Evolutionary conservation across 176 grass and related monocot species (phyloP).

Genomic region (Raddia guianensis): DNA sequence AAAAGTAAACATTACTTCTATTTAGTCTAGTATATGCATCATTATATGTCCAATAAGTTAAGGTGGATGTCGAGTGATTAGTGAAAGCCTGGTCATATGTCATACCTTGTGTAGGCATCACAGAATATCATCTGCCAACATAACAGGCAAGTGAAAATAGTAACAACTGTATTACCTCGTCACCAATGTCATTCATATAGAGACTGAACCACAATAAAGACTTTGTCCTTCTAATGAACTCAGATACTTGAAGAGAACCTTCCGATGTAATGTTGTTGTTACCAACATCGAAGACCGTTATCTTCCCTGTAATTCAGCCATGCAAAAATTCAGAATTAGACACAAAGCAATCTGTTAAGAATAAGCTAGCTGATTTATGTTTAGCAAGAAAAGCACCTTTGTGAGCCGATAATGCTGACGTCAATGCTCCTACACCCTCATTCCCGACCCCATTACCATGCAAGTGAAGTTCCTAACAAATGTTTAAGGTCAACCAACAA

Average conservation of each 20-base stretch:
- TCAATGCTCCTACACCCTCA: conserved; percentile 66
- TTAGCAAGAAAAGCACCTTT: conserved; percentile 70
- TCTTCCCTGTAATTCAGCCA: conserved; percentile 63
- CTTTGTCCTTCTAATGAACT: conserved; percentile 76
- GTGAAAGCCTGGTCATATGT: not conserved
- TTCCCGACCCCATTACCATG: conserved; percentile 96
- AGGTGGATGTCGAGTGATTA: not conserved
- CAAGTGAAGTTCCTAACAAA: conserved; percentile 85
- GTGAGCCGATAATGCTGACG: conserved; percentile 67
- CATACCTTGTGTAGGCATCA: not conserved
- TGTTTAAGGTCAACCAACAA: conserved; percentile 32
- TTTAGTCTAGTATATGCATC: not conserved
- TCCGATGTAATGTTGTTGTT: conserved; percentile 86
- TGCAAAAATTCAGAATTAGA: conserved; percentile 33
- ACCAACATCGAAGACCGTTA: conserved; percentile 88
- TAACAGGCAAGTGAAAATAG: conserved; percentile 21
- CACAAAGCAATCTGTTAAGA: conserved; percentile 20
- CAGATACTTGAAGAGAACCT: conserved; percentile 76
- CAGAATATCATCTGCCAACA: not conserved
- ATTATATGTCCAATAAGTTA: conserved; percentile 11
- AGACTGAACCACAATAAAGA: conserved; percentile 92
- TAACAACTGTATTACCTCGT: conserved; percentile 59
- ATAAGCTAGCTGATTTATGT: conserved; percentile 36
- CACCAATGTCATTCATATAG: conserved; percentile 93
- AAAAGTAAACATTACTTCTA: not conserved